Base-by-base conservation (phyloP, 805 yeast genomes). In the Naumovozyma baii region DNA sequence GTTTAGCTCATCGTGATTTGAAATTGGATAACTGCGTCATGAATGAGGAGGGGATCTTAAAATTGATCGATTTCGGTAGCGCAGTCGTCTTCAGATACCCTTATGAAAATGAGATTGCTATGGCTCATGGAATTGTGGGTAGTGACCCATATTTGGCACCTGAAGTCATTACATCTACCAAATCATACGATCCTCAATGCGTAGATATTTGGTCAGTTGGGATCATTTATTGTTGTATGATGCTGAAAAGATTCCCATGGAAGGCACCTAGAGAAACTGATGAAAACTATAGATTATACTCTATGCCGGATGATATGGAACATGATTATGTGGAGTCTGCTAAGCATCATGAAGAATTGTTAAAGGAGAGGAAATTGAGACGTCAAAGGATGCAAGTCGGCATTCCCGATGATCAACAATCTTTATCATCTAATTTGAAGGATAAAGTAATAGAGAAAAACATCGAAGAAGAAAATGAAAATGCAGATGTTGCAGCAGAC, bases 81-180 rank as follows among this genome's bases (percentile, higher is more conserved):
- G 90, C 94, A 2, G 87, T 81, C 17, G 86, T 83, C 3, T 83
- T 81, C 63, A 78, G 76, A 50, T 82, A 82, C 52, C 92, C 92
- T 3, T 79, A 73, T 54, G 83, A 78, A 50, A 72, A 69, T 33
- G 70, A 69, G 30, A 63, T 71, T 14, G 76, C 76, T 13, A 68
- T 69, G 54, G 76, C 83, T 7, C 85, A 76, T 50, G 92, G 92
- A 4, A 73, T 83, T 44, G 88, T 83, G 40, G 94, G 94, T 10
- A 78, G 85, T 13, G 94, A 83, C 61, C 94, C 94, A 9, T 83
- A 83, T 57, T 68, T 83, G 50, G 92, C 92, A 1, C 94, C 94
- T 1, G 94, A 83, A 61, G 88, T 82, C 14, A 65, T 80, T 39
- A 56, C 67, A 2, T 64, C 72, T 2, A 54, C 63, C 2, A 57